Conservation (phyloP, 768 basidiomycete genomes). For the Tylopilus sp. region DNA sequence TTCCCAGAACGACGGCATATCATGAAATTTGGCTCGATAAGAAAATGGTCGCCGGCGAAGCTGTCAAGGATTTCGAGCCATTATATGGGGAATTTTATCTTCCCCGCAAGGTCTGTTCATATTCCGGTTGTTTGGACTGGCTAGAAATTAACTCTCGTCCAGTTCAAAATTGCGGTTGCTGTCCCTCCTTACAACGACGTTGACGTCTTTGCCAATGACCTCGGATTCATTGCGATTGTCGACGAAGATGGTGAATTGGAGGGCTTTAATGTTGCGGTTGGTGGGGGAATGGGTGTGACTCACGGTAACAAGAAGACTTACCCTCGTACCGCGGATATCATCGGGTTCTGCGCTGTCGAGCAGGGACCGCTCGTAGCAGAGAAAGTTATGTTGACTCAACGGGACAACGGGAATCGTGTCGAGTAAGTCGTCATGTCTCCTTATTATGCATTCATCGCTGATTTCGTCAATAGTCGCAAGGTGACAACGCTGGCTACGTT, state of each 20-base stretch:
- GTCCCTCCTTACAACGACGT: constrained; percentile 97
- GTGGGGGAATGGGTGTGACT: constrained; percentile 99
- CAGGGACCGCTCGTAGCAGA: constrained; percentile 87
- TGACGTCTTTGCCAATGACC: constrained; percentile 92
- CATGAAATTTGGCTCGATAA: constrained; percentile 99
- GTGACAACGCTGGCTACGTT: constrained; percentile 26
- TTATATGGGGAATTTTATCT: constrained; percentile 98
- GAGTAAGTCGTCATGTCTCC: constrained; percentile 56
- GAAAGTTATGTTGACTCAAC: constrained; percentile 88
- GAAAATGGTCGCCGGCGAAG: constrained; percentile 92
- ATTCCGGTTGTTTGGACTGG: background rate
- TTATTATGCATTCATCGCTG: background rate
- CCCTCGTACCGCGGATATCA: constrained; percentile 79
- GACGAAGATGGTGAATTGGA: constrained; percentile 68
- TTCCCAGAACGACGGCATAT: constrained; percentile 90
- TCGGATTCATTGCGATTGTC: constrained; percentile 95
- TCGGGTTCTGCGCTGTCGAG: constrained; percentile 91
- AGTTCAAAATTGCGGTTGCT: constrained; percentile 98
- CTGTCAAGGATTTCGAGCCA: constrained; percentile 92
- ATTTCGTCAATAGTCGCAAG: constrained; percentile 47
- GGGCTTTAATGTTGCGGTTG: constrained; percentile 92
- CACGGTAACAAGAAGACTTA: constrained; percentile 99
- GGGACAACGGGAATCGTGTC: constrained; percentile 92
- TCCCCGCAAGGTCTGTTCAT: constrained; percentile 74
- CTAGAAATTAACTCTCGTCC: constrained; percentile 3